Base-by-base conservation (phyloP, 1,284 basidiomycete genomes). In the Acaromyces ingoldii region DNA sequence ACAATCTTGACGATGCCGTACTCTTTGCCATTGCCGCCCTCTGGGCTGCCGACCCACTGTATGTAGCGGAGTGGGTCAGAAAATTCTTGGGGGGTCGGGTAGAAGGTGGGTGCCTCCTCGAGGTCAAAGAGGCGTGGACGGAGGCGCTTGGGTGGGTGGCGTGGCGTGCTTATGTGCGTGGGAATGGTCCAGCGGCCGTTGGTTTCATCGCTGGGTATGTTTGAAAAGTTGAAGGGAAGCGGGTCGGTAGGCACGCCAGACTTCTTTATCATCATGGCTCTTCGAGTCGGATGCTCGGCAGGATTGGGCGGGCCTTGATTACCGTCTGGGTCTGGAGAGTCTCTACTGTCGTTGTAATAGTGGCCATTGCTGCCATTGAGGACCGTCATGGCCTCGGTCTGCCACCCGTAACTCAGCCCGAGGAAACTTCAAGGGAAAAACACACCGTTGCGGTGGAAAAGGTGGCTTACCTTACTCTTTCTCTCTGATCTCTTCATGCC, bases 1-100 rank as follows among this genome's bases (percentile, higher is more conserved):
- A 97, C 83, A 57, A 99, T 85, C 80, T 99, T 99, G 79, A 89
- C 91, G 67, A 99, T 92, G 28, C 95, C 95, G 73, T 84, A 91
- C 42, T 82, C 78, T 67, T 81, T 83, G 0, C 87, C 91, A 36
- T 76, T 72, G 22, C 72, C 69, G 31, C 82, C 79, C 46, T 85
- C 82, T 6, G 87, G 83, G 66, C 95, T 88, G 51, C 84, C 65
- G 37, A 67, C 53, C 65, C 64, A 85, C 67, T 84, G 84, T 76
- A 99, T 89, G 79, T 96, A 99, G 47, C 83, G 82, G 85, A 97
- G 87, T n/a, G 93, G 91, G 78, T 97, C 90, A 65, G 82, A 83
- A 77, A 93, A 99, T 77, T 99, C 87, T 61, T 93, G 91, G 13
- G 78, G 75, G 0, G 87, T 88, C 11, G 95, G 95, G 75, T 86